Conservation (phyloP, 192 early-diverging fungal species). For the Coemansia sp. region DNA sequence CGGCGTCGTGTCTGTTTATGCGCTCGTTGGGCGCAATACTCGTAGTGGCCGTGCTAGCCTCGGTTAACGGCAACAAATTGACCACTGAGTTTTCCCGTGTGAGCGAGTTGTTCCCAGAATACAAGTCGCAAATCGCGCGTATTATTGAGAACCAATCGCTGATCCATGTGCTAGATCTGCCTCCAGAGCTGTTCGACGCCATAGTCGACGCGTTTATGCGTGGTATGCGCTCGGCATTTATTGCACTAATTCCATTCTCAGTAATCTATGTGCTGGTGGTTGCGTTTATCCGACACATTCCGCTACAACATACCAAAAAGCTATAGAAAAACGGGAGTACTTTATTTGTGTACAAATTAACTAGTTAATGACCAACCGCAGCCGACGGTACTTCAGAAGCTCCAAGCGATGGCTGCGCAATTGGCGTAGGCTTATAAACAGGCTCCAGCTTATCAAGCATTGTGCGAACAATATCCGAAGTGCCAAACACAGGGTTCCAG, state of each 20-base stretch:
- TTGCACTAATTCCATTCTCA: slow-evolving; percentile 41
- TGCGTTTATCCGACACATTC: slow-evolving; percentile 19
- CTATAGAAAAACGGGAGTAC: neutral
- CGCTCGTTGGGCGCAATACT: slow-evolving; percentile 60
- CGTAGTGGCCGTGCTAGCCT: slow-evolving; percentile 56
- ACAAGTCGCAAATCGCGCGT: slow-evolving; percentile 20
- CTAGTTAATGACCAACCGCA: neutral
- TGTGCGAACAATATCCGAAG: slow-evolving; percentile 57
- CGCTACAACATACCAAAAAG: slow-evolving; percentile 24
- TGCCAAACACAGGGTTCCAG: slow-evolving; percentile 61
- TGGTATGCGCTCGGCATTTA: slow-evolving; percentile 38
- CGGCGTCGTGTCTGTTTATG: slow-evolving; percentile 62
- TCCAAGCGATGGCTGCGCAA: neutral
- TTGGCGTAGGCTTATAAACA: slow-evolving; percentile 21
- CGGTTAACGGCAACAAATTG: slow-evolving; percentile 57
- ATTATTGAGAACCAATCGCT: slow-evolving; percentile 28
- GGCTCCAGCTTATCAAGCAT: slow-evolving; percentile 60
- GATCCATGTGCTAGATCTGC: slow-evolving; percentile 37
- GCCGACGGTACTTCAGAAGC: neutral
- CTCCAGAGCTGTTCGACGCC: slow-evolving; percentile 22
- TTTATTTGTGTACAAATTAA: neutral
- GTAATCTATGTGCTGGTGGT: slow-evolving; percentile 18
- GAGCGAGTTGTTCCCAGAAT: slow-evolving; percentile 1
- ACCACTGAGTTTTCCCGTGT: slow-evolving; percentile 24
- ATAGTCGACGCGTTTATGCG: slow-evolving; percentile 39